Base-by-base conservation (phyloP, 2,329 filamentous ascomycete genomes). In the Nemania sp. region DNA sequence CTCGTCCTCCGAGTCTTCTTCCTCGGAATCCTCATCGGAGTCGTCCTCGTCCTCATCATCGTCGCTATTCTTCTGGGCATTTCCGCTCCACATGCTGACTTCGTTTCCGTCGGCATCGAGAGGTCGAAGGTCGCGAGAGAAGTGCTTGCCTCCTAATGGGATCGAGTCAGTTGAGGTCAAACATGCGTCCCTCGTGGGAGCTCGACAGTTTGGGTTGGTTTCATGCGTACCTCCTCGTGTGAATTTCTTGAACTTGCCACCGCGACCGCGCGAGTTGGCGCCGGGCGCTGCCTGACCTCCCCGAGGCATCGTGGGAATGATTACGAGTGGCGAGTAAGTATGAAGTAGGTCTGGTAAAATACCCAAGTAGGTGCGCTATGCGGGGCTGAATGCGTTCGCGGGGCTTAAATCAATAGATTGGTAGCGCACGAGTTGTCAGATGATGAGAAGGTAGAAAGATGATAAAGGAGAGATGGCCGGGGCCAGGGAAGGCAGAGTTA, bases 171-270 rank as follows among this genome's bases (percentile, higher is more conserved):
- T 24, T 56, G 37, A 57, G 48, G 11, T 14, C 8, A 37, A 9
- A 24, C n/a, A n/a, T n/a, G n/a, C n/a, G n/a, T n/a, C n/a, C n/a
- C 3, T 22, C 23, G 7, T 43, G 9, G 33, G 12, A 3, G 20
- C 11, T 22, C 22, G 41, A 48, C 22, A 5, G 24, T 17, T n/a
- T 2, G 9, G 20, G 9, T 23, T 19, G 17, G 45, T 24, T 22
- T n/a, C n/a, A n/a, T 15, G 50, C 81, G 65, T 76, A 93, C 93
- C 92, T 81, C 93, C 93, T 75, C 93, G 83, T 65, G 90, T 91
- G 64, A 88, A 91, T 79, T 97, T 97, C 78, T 86, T 89, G 74
- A 93, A 96, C 77, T 97, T 97, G 75, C 92, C 91, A 67, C 89
- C 91, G 70, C 92, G 89, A 65, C 90, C 91, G 70, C 91, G 82